Base-by-base conservation (phyloP, 1,284 basidiomycete species). In the Boletus austroedulis region DNA sequence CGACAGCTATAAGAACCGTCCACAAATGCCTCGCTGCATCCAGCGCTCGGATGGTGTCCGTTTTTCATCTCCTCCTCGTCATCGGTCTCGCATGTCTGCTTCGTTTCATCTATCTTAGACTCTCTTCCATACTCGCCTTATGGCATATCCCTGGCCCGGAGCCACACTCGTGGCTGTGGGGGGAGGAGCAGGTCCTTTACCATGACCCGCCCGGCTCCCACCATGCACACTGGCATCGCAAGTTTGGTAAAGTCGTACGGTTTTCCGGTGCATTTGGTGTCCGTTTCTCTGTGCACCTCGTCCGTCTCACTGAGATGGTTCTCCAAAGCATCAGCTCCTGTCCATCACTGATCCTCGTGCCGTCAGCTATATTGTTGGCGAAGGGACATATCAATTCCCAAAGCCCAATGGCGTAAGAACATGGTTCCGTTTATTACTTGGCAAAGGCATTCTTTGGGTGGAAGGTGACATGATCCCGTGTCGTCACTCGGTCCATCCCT, bases 371-470 rank as follows among this genome's bases (percentile, higher is more conserved):
- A 82, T 85, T 55, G 67, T 85, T 4, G 76, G 77, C 31, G 79
- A 83, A 61, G 76, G 74, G 17, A 75, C 77, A 1, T 84, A 84
- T 65, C 73, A 69, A 31, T 85, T 85, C 62, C 83, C 83, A 3
- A 85, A 85, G 66, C 81, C 83, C 11, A 67, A 74, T 49, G 83
- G 83, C 36, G 83, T 84, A 26, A 77, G 83, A 57, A 79, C 77
- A 19, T 85, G 83, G 83, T 85, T 85, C 64, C 76, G 75, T 59
- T 78, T 79, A 31, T 77, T 82, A 3, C 73, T 84, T 5, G 83
- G 84, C 19, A 77, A 84, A 69, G 83, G 83, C n/a, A 80, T 85
- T 57, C 76, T 85, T 21, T 84, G 82, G 80, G 76, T 82, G 19
- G 83, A 85, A 78, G 83, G 82, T 81, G 58, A 62, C 43, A 29